Evolutionary conservation across 495 filamentous ascomycete species (phyloP), one percentile per base, ranked within the genome.

Genomic region (Clohesyomyces aquaticus): DNA sequence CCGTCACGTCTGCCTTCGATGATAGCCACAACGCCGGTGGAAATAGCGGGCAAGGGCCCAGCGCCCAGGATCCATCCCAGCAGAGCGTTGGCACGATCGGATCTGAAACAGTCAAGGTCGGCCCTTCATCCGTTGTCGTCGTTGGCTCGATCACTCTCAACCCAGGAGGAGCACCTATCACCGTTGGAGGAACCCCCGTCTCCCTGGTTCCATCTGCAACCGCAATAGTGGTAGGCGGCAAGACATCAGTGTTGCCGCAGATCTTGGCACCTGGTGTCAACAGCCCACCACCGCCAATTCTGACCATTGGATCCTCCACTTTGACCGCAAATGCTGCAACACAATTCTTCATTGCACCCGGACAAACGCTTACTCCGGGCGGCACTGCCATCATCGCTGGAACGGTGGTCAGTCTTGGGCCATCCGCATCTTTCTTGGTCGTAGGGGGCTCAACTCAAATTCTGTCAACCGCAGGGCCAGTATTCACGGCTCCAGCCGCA

Each of bases 251-350:
- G 18, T 27, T 75, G 18, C 58, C 67, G 4, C 46, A 50, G 4
- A 52, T 54, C 35, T 9, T 38, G 10, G 12, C 54, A 56, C 21
- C 49, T 38, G 32, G 10, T 12, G 29, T 12, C 22, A 49, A 25
- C 29, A 29, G 14, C 25, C 66, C 22, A 50, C 55, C 71, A 16
- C 69, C 71, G 19, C 74, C 74, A 21, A 54, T 72, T 16, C 46
- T 76, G n/a, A 73, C 73, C 2, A 61, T 76, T 26, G 72, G 70
- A 8, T 63, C 58, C 6, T 47, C 71, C 18, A 74, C 68, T 6
- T 61, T 72, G 28, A 74, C 72, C 0, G 68, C 63, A 1, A 75
- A 76, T 51, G 73, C 74, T 11, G 72, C 70, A 19, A 74, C 73
- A 8, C 73, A 75, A 53, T 76, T 68, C 58, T 69, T 65, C 55